phyloP scores from a whole-genome alignment of 169 alveolate species.

The Ichthyophthirius multifiliis region DNA sequence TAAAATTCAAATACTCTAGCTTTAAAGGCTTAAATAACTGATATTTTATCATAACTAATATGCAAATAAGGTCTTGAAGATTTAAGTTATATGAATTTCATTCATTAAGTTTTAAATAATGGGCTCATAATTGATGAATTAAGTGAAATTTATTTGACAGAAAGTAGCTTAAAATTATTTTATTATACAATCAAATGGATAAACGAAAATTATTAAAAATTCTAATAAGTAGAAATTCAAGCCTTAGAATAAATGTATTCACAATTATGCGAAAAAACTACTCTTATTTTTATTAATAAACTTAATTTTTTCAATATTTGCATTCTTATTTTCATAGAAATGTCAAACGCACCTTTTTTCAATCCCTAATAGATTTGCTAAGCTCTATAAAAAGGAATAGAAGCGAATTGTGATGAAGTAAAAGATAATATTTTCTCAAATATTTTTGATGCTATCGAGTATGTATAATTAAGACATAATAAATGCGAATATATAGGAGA shows the following conservation, averaged over 20 bases:
- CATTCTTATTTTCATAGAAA: not conserved
- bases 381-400: not conserved
- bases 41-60: not conserved
- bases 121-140: not conserved
- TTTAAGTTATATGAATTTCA: not conserved
- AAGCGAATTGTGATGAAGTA: not conserved
- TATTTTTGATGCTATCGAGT: not conserved
- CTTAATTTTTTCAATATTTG: not conserved
- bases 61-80: not conserved
- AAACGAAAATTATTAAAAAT: not conserved
- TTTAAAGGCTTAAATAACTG: conserved; percentile 4
- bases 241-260: not conserved
- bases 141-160: not conserved
- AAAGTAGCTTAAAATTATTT: not conserved
- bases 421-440: not conserved
- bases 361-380: not conserved
- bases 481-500: not conserved
- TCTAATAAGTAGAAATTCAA: not conserved
- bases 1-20: not conserved
- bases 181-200: not conserved
- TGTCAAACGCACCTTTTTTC: not conserved
- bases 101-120: not conserved
- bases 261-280: not conserved
- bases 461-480: not conserved
- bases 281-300: not conserved